Base-by-base conservation (phyloP, 2,329 filamentous ascomycete genomes). In the Diplocarpon rosae region DNA sequence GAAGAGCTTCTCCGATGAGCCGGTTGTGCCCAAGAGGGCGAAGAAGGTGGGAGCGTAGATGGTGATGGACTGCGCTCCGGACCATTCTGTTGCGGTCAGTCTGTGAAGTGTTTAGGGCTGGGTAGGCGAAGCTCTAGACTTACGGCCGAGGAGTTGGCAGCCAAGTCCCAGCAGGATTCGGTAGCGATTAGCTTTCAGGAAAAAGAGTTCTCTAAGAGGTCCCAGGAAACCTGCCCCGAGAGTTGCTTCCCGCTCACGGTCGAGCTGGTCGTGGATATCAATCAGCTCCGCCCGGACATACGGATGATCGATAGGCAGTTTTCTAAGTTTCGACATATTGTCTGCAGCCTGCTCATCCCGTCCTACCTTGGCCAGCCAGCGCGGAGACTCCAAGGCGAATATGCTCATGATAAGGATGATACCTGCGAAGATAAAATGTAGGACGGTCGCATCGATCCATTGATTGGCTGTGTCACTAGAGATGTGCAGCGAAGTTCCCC, bases 41-140 rank as follows among this genome's bases (percentile, higher is more conserved):
- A 90, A 89, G 42, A 88, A 75, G 48, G 86, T 75, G 0, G 80
- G 75, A 0, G 84, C 83, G 57, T 89, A 89, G 13, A 88, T 72
- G 0, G 84, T 89, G 62, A 89, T 87, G 33, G 72, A 78, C 5
- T 78, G 78, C 0, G 83, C 81, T 0, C 83, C 83, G 1, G 73
- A 78, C 82, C 81, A 87, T 58, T 90, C 43, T 46, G 14, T 14
- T 5, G n/a, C 30, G 15, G 30, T 10, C 1, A 30, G 8, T 30
- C 29, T 13, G 13, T 30, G 8, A 30, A 7, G 9, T n/a, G 20
- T 42, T 11, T 12, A 17, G 14, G 37, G 32, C 32, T 34, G n/a
- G n/a, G n/a, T n/a, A n/a, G n/a, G n/a, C n/a, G n/a, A n/a, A n/a
- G n/a, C n/a, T n/a, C n/a, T n/a, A 11, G 10, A 42, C 43, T 46